These are phyloP conservation scores for Aquilaria agallochum DNA, from an alignment of 441 rosid genomes.

Conservation along the genomic window DNA sequence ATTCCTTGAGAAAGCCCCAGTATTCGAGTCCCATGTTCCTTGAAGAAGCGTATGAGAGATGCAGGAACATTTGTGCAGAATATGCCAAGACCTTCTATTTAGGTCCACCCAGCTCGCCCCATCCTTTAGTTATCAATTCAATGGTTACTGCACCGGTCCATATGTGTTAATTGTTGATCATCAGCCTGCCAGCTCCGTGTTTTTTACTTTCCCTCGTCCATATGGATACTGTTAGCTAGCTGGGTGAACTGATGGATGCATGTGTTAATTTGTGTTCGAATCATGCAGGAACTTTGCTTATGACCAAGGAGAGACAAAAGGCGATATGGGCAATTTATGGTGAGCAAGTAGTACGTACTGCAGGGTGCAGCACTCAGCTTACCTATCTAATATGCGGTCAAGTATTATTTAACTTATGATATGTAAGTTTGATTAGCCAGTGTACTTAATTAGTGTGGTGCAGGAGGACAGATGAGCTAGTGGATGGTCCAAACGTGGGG, in stretches of 20 bases:
- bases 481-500: slow-evolving; percentile 48
- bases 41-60: slow-evolving; percentile 43
- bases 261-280: neutral
- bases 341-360: slow-evolving; percentile 9
- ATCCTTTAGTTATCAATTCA: neutral
- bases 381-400: no score
- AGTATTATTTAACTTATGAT: no score
- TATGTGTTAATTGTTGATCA: neutral
- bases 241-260: neutral
- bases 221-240: no score
- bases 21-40: slow-evolving; percentile 36
- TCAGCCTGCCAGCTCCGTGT: no score
- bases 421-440: neutral
- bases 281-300: slow-evolving; percentile 51
- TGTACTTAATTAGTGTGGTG: slow-evolving; percentile 44
- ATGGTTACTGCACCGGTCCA: no score
- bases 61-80: slow-evolving; percentile 46
- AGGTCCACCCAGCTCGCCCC: slow-evolving; percentile 21
- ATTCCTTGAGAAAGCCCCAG: slow-evolving; percentile 23
- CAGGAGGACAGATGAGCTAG: slow-evolving; percentile 70
- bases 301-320: slow-evolving; percentile 57
- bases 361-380: no score
- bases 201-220: no score
- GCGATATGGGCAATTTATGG: slow-evolving; percentile 76
- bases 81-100: slow-evolving; percentile 64